phyloP scores from a whole-genome alignment of 1,139 yeast species.

The Nakaseomyces kungkrabaensis region DNA sequence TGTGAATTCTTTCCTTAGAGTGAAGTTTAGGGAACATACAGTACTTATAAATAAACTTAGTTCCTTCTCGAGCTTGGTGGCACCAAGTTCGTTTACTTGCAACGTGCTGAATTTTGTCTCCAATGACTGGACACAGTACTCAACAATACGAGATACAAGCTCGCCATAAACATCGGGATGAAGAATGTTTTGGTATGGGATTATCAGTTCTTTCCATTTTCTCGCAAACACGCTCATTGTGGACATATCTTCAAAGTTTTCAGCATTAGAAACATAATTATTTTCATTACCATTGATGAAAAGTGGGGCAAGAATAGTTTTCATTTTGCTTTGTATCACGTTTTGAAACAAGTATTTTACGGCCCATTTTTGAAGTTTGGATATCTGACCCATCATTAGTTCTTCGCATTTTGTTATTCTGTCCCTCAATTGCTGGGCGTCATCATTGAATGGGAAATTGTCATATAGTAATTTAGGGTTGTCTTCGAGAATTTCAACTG shows the following conservation, averaged over 20 bases:
- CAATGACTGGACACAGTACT: conserved; percentile 40
- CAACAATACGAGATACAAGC: conserved; percentile 44
- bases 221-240: conserved; percentile 39
- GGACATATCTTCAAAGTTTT: conserved; percentile 32
- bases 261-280: conserved; percentile 22
- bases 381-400: conserved; percentile 16
- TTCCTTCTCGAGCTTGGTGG: conserved; percentile 77
- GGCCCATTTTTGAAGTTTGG: conserved; percentile 24
- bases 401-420: conserved; percentile 30
- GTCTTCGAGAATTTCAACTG: conserved; percentile 24
- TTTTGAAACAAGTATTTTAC: conserved; percentile 24
- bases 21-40: conserved; percentile 53
- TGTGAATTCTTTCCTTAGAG: conserved; percentile 65
- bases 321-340: conserved; percentile 17
- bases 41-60: conserved; percentile 62
- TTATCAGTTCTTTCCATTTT: conserved; percentile 55
- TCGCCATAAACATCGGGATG: conserved; percentile 42
- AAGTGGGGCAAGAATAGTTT: conserved; percentile 14
- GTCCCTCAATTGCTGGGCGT: conserved; percentile 35
- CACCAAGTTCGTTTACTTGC: conserved; percentile 73
- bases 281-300: conserved; percentile 18
- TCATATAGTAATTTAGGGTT: conserved; percentile 32
- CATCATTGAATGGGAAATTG: conserved; percentile 49
- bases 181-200: conserved; percentile 55
- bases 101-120: conserved; percentile 62